phyloP scores from a whole-genome alignment of 108 stramenopile genomes.

The Fistulifera pelliculosa region DNA sequence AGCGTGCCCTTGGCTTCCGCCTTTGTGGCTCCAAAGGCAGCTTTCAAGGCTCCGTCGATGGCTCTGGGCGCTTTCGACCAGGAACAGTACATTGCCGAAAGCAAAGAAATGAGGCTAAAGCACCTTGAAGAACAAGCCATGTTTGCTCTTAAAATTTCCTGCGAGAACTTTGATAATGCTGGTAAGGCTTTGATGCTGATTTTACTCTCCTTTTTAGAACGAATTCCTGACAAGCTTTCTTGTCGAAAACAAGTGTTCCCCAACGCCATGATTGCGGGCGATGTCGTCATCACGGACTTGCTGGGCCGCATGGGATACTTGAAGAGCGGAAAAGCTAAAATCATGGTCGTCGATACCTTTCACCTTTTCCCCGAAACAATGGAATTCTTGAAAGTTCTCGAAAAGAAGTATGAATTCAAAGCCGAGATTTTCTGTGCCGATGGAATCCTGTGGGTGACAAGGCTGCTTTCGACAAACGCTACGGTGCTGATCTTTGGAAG shows the following conservation, averaged over 20 bases:
- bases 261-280: constrained; percentile 88
- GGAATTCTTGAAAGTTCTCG: constrained; percentile 77
- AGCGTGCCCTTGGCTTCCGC: constrained; percentile 24
- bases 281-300: constrained; percentile 82
- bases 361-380: constrained; percentile 94
- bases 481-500: constrained; percentile 94
- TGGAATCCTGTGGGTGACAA: constrained; percentile 78
- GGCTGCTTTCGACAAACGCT: constrained; percentile 79
- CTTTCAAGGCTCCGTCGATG: constrained; percentile 9
- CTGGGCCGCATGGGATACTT: constrained; percentile 79
- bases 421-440: constrained; percentile 89
- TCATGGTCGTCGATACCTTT: constrained; percentile 95
- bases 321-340: constrained; percentile 58
- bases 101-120: constrained; percentile 82
- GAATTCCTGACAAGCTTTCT: not conserved
- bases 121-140: constrained; percentile 88
- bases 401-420: constrained; percentile 91
- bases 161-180: constrained; percentile 67
- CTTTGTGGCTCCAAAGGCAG: constrained; percentile 32
- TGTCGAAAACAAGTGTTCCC: constrained; percentile 81
- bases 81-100: constrained; percentile 75
- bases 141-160: constrained; percentile 82
- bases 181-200: not conserved
- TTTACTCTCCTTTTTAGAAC: not conserved
- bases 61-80: constrained; percentile 46